Percentiles rank a stretch among this genome's conserved stretches.
These are phyloP conservation scores for Trichaptum fuscoviolaceum DNA, from an alignment of 768 basidiomycete genomes.

Conservation along the genomic window DNA sequence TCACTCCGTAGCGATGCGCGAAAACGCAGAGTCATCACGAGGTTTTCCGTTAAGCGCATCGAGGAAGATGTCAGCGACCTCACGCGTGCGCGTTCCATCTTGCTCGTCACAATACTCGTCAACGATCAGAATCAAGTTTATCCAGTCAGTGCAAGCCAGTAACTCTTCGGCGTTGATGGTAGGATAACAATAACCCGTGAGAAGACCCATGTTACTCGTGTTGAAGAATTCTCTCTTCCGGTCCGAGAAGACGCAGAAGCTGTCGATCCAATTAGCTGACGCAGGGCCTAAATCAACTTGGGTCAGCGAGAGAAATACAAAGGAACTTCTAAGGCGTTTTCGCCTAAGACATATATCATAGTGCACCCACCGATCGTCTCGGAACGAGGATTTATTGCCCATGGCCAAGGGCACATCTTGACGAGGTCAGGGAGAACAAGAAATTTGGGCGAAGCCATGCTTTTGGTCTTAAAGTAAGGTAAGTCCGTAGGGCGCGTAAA, in stretches of 20 bases:
- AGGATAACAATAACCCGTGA: constrained; percentile 12
- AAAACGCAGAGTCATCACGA: constrained; percentile 50
- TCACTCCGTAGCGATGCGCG: constrained; percentile 58
- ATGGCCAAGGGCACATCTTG: constrained; percentile 10
- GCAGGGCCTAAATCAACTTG: not conserved
- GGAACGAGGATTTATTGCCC: constrained; percentile 12
- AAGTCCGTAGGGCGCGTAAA: not conserved
- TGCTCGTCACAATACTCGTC: constrained; percentile 17
- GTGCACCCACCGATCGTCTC: constrained; percentile 1
- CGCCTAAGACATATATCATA: too few species aligned
- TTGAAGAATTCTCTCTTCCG: constrained; percentile 60
- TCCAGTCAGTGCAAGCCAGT: constrained; percentile 13
- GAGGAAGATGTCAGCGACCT: constrained; percentile 47
- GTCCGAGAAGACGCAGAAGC: constrained; percentile 13
- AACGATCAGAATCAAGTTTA: constrained; percentile 14
- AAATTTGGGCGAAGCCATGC: constrained; percentile 19
- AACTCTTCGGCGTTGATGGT: constrained; percentile 11
- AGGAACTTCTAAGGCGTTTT: not conserved
- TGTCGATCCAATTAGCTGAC: constrained; percentile 12
- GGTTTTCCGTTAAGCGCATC: constrained; percentile 45
- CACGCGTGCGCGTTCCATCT: constrained; percentile 19
- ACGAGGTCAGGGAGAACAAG: constrained; percentile 15
- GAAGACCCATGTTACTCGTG: constrained; percentile 44
- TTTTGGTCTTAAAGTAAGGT: not conserved
- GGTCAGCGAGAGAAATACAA: not conserved